These are phyloP conservation scores for Lichtheimia ornata DNA, from an alignment of 371 early-diverging fungal species.

Conservation along the genomic window DNA sequence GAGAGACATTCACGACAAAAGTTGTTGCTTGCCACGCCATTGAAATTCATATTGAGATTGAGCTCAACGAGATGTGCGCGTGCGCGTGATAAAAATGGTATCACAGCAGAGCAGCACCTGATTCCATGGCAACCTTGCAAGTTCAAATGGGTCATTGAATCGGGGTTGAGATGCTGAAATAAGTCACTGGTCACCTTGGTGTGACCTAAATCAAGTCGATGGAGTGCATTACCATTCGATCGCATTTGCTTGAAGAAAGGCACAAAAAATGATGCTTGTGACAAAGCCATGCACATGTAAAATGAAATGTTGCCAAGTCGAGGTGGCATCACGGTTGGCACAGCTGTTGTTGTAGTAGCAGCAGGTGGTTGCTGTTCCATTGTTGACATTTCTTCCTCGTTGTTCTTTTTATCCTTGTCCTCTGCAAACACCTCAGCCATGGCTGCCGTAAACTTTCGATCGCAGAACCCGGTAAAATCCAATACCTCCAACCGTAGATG, in stretches of 20 bases:
- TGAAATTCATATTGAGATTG: constrained; percentile 33
- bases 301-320: constrained; percentile 31
- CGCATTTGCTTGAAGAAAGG: constrained; percentile 35
- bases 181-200: constrained; percentile 33
- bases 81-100: constrained; percentile 14
- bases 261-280: constrained; percentile 32
- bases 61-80: constrained; percentile 18
- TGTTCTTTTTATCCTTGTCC: constrained; percentile 2
- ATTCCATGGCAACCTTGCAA: constrained; percentile 36
- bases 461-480: constrained; percentile 38
- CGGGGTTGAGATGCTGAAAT: constrained; percentile 20
- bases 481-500: constrained; percentile 21
- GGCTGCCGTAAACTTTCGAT: constrained; percentile 25
- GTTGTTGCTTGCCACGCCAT: constrained; percentile 22
- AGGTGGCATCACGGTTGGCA: constrained; percentile 18
- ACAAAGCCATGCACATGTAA: constrained; percentile 36
- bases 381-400: not conserved
- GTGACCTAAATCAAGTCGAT: constrained; percentile 30
- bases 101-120: constrained; percentile 29
- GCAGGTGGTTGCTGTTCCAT: not conserved
- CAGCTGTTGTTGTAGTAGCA: not conserved
- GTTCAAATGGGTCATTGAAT: constrained; percentile 28
- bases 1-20: constrained; percentile 30
- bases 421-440: constrained; percentile 26
- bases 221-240: constrained; percentile 13